Conservation (phyloP, 495 filamentous ascomycete genomes). For the Astrothelium macrocarpum region DNA sequence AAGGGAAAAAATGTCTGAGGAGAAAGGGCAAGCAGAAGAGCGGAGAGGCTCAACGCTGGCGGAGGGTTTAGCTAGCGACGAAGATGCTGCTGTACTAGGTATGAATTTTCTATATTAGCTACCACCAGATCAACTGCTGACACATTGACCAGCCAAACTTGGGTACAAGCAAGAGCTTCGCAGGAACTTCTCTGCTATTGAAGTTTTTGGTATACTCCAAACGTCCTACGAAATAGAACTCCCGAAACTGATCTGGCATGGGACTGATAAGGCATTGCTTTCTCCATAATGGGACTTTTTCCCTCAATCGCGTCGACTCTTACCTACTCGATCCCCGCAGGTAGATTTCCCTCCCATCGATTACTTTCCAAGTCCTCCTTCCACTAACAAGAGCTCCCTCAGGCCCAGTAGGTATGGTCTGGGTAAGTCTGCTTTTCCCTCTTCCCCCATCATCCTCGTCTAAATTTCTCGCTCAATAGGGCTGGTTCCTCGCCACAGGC, state of each 20-base stretch:
- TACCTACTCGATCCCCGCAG: conserved; percentile 48
- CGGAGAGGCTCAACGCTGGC: conserved; percentile 3
- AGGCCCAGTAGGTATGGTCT: conserved; percentile 61
- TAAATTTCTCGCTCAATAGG: conserved; percentile 22
- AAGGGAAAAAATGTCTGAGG: not conserved
- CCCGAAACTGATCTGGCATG: not conserved
- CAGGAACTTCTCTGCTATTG: conserved; percentile 54
- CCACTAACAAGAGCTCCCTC: conserved; percentile 27
- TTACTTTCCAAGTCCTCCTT: not conserved
- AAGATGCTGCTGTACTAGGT: conserved; percentile 19
- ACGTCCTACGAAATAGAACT: not conserved
- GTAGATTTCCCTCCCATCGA: not conserved
- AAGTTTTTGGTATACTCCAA: conserved; percentile 46
- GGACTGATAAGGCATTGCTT: conserved; percentile 44
- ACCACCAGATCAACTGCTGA: not conserved
- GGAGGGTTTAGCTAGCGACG: conserved; percentile 16
- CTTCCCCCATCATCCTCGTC: not conserved
- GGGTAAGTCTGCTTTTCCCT: conserved; percentile 32
- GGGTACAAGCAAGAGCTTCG: conserved; percentile 65
- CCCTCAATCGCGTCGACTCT: conserved; percentile 60
- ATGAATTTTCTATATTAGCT: not conserved
- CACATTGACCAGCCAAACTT: conserved; percentile 37
- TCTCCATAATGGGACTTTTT: conserved; percentile 65
- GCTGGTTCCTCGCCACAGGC: conserved; percentile 52
- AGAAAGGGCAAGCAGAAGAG: not conserved